A percentile compares a stretch with the other conserved stretches of the same genome.
Conservation (phyloP, 305 asterid species). For the Ajuga reptans region DNA sequence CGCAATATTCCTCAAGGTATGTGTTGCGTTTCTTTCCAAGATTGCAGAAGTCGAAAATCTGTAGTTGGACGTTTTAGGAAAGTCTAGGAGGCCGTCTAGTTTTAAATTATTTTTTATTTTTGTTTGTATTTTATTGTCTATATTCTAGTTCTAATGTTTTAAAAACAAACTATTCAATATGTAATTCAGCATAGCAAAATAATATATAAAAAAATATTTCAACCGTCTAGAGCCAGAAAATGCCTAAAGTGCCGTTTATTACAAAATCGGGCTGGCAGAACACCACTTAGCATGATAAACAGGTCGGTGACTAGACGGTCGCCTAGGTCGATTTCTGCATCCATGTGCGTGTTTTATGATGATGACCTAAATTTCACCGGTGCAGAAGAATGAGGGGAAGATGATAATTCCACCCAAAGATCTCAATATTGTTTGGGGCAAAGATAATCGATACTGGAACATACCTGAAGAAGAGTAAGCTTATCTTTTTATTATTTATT, state of each 20-base stretch:
- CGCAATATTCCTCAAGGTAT: conserved; percentile 1
- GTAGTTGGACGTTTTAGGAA: too few relatives aligned
- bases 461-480: conserved; percentile 14
- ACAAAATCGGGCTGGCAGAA: too few relatives aligned
- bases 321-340: too few relatives aligned
- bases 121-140: not conserved
- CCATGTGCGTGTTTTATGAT: not conserved
- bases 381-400: not conserved
- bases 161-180: too few relatives aligned
- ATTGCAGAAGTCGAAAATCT: too few relatives aligned
- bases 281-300: too few relatives aligned
- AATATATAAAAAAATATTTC: too few relatives aligned
- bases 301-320: too few relatives aligned
- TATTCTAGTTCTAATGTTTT: too few relatives aligned
- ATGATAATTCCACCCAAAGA: not conserved
- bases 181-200: too few relatives aligned
- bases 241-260: too few relatives aligned
- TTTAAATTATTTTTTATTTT: not conserved
- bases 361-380: not conserved
- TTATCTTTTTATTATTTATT: not conserved
- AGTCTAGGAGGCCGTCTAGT: not conserved
- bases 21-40: not conserved
- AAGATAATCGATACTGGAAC: conserved; percentile 28
- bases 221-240: too few relatives aligned
- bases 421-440: conserved; percentile 29